Percentiles rank a stretch among this genome's conserved stretches.
phyloP scores from a whole-genome alignment of 2,329 filamentous ascomycete genomes.

The Clonostachys solani region DNA sequence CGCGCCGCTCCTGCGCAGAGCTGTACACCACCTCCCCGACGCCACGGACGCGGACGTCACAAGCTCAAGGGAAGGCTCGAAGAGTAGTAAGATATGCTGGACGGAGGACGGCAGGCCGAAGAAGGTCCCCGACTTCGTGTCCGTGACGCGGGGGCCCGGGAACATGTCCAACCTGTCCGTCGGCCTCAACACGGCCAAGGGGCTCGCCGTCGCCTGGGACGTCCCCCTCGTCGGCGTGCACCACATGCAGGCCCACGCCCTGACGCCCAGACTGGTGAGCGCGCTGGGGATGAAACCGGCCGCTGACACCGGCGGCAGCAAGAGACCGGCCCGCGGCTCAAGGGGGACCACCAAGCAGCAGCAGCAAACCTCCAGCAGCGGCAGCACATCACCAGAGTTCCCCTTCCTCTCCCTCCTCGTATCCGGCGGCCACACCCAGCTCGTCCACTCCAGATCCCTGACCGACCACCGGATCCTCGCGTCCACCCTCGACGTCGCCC shows the following conservation, averaged over 20 bases:
- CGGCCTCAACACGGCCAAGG: conserved; percentile 83
- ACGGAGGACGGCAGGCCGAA: conserved; percentile 9
- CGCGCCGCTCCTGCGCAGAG: conserved; percentile 61
- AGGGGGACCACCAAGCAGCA: neutral
- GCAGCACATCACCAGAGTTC: conserved; percentile 48
- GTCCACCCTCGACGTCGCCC: conserved; percentile 72
- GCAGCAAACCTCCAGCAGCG: neutral
- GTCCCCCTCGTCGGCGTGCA: conserved; percentile 82
- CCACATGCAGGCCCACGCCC: conserved; percentile 95
- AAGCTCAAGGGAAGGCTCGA: conserved; percentile 1
- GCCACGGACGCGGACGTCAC: conserved; percentile 8
- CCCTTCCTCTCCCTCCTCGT: conserved; percentile 87
- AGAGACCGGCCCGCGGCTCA: no score
- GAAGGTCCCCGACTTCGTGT: conserved; percentile 73
- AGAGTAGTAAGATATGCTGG: conserved; percentile 3
- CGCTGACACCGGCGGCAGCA: conserved; percentile 2
- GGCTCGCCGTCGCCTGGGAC: conserved; percentile 77
- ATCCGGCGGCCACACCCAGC: conserved; percentile 87
- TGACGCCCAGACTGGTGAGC: conserved; percentile 75
- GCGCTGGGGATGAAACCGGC: conserved; percentile 43
- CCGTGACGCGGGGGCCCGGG: conserved; percentile 85
- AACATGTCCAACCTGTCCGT: conserved; percentile 76
- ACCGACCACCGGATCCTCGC: conserved; percentile 71
- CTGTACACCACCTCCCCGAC: conserved; percentile 48
- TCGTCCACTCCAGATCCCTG: conserved; percentile 69